Evolutionary conservation across 345 rosid species (phyloP), one percentile per base, ranked within the genome.

Genomic region (Linum tenue): DNA sequence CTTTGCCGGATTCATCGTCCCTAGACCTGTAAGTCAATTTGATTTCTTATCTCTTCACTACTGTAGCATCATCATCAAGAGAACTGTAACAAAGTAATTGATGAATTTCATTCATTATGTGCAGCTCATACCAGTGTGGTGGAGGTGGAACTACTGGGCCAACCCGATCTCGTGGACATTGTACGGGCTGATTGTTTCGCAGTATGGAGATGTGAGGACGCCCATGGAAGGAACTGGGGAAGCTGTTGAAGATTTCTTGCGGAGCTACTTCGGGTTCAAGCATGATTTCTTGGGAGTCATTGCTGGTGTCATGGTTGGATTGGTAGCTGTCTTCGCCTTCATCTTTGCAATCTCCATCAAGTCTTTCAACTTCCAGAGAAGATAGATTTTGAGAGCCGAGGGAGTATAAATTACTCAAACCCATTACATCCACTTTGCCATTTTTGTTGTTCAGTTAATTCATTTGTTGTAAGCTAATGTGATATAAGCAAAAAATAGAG

Each of bases 341-440:
- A 48, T 48, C 53, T 48, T 48, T 48, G 53, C 53, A 12, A 9
- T 48, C 11, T 48, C 53, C 9, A 48, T 48, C 53, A 48, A 48
- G 53, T 48, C 53, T 48, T 48, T 48, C 53, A 48, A 48, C 53
- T 48, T 48, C 53, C 53, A 48, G 53, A 48, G 53, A 48, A 48
- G 53, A 48, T 48, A 15, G 14, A 22, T 22, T 22, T 22, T 22
- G 31, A 22, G 31, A 22, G 31, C 31, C 31, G 31, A 22, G 31
- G 31, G 31, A 22, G 31, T 22, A 22, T 22, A 22, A 22, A 22
- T 22, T 22, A 22, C 31, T 22, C 31, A 22, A 22, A 22, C 31
- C 31, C 31, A 22, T 22, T 22, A 22, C 31, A 22, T 22, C 31
- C 31, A 22, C 31, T 22, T 22, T 22, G 31, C 31, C 31, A 22